Percentiles rank a stretch among this genome's conserved stretches.
These are phyloP conservation scores for Sporothrix curviconia DNA, from an alignment of 2,329 filamentous ascomycete species.

Conservation along the genomic window DNA sequence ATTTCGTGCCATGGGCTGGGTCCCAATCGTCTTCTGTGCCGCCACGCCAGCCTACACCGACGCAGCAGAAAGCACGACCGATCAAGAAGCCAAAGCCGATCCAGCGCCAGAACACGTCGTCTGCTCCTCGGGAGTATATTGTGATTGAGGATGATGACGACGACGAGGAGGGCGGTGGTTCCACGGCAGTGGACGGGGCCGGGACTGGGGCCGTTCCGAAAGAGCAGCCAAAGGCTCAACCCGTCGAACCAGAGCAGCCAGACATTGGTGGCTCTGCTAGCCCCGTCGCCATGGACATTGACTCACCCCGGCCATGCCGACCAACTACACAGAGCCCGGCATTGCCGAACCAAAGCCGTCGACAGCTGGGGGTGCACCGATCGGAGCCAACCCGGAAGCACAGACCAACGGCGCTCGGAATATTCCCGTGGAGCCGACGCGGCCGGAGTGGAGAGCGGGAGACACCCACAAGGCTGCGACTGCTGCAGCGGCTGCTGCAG, in stretches of 20 bases:
- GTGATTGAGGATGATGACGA: slow-evolving; percentile 39
- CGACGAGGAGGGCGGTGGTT: slow-evolving; percentile 32
- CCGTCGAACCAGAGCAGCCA: not conserved
- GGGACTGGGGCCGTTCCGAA: too few species aligned
- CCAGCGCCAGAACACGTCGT: slow-evolving; percentile 31
- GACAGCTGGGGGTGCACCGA: not conserved
- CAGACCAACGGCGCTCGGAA: slow-evolving; percentile 38
- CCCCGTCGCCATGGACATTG: slow-evolving; percentile 60
- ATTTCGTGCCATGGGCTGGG: slow-evolving; percentile 42
- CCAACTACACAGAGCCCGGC: not conserved
- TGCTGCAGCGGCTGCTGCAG: slow-evolving; percentile 6
- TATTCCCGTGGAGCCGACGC: slow-evolving; percentile 52
- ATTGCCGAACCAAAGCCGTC: not conserved
- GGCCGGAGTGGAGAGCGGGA: slow-evolving; percentile 54
- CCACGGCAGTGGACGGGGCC: slow-evolving; percentile 28
- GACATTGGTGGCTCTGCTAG: slow-evolving; percentile 29
- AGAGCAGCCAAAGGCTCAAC: not conserved
- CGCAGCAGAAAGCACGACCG: slow-evolving; percentile 30
- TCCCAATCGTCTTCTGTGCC: slow-evolving; percentile 27
- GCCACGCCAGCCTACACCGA: slow-evolving; percentile 39
- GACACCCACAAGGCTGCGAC: slow-evolving; percentile 29
- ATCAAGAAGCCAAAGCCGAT: slow-evolving; percentile 56
- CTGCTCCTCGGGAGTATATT: slow-evolving; percentile 18
- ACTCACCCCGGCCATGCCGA: slow-evolving; percentile 38
- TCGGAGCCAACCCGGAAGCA: slow-evolving; percentile 6